These are phyloP conservation scores for Serendipita sp. DNA, from an alignment of 768 basidiomycete species.

Conservation along the genomic window DNA sequence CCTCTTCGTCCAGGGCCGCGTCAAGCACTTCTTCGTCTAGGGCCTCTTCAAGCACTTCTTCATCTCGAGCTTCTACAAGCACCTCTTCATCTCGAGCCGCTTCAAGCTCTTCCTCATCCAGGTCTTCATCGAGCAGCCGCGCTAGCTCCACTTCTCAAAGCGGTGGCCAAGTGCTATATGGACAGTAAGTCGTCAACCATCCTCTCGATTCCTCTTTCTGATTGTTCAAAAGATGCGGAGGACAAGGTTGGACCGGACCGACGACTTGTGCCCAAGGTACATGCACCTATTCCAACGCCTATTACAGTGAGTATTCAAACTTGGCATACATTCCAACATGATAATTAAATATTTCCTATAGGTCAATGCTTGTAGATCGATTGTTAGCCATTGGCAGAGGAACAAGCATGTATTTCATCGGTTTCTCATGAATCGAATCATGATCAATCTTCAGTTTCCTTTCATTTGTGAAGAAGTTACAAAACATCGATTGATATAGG, in stretches of 20 bases:
- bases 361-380: neutral
- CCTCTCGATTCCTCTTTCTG: neutral
- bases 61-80: neutral
- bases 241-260: constrained; percentile 6
- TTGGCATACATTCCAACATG: neutral
- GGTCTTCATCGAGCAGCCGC: neutral
- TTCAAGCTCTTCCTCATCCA: constrained; percentile 1
- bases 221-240: neutral
- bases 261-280: constrained; percentile 10
- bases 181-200: neutral
- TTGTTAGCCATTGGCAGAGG: neutral
- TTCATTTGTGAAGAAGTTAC: neutral
- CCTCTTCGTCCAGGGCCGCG: constrained; percentile 31
- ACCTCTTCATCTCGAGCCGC: constrained; percentile 3
- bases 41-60: neutral
- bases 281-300: constrained; percentile 7
- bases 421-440: neutral
- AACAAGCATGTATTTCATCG: neutral
- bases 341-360: neutral
- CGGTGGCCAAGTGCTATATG: neutral
- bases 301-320: constrained; percentile 6
- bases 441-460: neutral
- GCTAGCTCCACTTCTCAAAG: neutral
- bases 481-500: neutral
- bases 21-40: constrained; percentile 14